These are phyloP conservation scores for Amanita thiersii DNA, from an alignment of 768 basidiomycete genomes.

Conservation along the genomic window DNA sequence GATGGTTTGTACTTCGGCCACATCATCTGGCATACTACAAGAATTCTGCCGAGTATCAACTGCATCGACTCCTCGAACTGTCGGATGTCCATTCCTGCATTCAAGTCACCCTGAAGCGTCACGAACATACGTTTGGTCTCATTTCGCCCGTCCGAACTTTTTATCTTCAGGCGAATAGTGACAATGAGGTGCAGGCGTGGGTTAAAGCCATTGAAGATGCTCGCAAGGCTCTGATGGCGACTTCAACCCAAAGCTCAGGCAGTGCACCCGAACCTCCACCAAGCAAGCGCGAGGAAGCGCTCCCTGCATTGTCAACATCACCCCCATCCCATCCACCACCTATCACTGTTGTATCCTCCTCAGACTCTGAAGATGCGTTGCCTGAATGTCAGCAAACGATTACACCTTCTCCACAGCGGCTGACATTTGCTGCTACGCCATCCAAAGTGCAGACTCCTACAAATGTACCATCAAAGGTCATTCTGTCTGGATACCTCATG, in stretches of 20 bases:
- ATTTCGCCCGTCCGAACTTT: slow-evolving; percentile 87
- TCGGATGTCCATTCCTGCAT: slow-evolving; percentile 87
- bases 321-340: slow-evolving; percentile 37
- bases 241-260: slow-evolving; percentile 50
- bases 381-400: slow-evolving; percentile 21
- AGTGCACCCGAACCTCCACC: slow-evolving; percentile 50
- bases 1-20: slow-evolving; percentile 94
- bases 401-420: slow-evolving; percentile 35
- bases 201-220: slow-evolving; percentile 75
- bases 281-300: slow-evolving; percentile 11
- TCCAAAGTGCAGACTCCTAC: slow-evolving; percentile 24
- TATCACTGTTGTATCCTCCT: slow-evolving; percentile 53
- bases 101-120: slow-evolving; percentile 80
- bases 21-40: slow-evolving; percentile 97
- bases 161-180: slow-evolving; percentile 75
- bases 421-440: slow-evolving; percentile 34
- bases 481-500: slow-evolving; percentile 89
- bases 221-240: slow-evolving; percentile 53
- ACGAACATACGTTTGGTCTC: slow-evolving; percentile 83
- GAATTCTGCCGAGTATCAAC: slow-evolving; percentile 87
- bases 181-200: slow-evolving; percentile 76
- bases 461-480: slow-evolving; percentile 67
- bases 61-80: slow-evolving; percentile 82
- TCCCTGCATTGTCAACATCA: slow-evolving; percentile 33
- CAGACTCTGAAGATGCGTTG: slow-evolving; percentile 71